phyloP scores from a whole-genome alignment of 1,284 basidiomycete species.

The Tranzscheliella williamsii region DNA sequence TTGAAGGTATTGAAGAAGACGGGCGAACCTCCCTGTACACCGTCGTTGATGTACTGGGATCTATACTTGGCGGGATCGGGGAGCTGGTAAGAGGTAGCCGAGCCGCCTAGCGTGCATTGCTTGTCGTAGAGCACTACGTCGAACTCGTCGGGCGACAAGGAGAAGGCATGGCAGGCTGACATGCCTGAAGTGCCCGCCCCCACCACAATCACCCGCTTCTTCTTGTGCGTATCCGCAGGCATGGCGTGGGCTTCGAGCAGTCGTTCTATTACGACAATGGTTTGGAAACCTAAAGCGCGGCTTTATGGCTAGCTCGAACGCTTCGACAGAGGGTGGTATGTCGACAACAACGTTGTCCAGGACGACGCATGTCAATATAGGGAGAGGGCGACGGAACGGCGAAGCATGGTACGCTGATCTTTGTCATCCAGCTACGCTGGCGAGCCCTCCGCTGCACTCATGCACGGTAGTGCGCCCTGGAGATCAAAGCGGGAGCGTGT shows the following conservation, averaged over 20 bases:
- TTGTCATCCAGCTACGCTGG: too few species aligned
- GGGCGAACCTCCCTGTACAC: conserved; percentile 51
- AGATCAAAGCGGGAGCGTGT: too few species aligned
- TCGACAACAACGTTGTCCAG: too few species aligned
- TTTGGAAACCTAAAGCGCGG: not conserved
- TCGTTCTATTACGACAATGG: not conserved
- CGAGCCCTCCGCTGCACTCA: too few species aligned
- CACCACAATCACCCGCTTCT: conserved; percentile 54
- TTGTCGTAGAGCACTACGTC: conserved; percentile 52
- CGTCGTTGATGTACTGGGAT: conserved; percentile 57
- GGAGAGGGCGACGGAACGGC: too few species aligned
- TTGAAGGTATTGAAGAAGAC: conserved; percentile 56
- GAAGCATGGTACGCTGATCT: too few species aligned
- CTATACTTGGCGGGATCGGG: conserved; percentile 46
- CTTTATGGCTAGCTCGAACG: too few species aligned
- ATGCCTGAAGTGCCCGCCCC: conserved; percentile 49
- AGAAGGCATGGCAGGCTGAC: conserved; percentile 49
- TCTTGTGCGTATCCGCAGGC: conserved; percentile 1
- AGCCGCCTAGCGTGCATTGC: conserved; percentile 47
- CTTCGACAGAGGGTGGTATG: too few species aligned
- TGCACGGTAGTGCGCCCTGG: too few species aligned
- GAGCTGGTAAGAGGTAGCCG: conserved; percentile 52
- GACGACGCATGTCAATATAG: too few species aligned
- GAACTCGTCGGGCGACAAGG: conserved; percentile 42
- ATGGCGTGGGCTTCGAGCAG: not conserved